Evolutionary conservation across 208 protist species (phyloP).

Genomic region (Leishmania gerbilli): DNA sequence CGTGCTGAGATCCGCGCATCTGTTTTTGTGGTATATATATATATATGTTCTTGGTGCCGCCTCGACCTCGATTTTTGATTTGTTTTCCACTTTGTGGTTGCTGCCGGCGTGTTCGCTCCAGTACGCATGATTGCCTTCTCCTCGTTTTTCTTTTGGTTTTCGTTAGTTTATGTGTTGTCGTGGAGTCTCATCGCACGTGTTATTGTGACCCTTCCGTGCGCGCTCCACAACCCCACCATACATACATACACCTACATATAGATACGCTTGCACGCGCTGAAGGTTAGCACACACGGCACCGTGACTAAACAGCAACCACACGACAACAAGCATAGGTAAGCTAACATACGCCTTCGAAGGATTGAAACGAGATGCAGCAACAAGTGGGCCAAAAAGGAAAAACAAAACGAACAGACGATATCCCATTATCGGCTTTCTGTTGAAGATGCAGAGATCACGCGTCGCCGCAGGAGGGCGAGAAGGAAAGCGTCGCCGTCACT

Average conservation of each 20-base stretch:
- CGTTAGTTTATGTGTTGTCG: neutral
- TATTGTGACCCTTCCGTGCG: neutral
- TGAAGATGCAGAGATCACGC: neutral
- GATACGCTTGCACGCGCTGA: neutral
- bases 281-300: neutral
- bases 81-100: neutral
- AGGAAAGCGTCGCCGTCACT: neutral
- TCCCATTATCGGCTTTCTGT: neutral
- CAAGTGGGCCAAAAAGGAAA: neutral
- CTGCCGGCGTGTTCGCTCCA: neutral
- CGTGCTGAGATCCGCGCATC: neutral
- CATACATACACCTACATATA: constrained; percentile 7
- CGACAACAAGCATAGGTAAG: neutral
- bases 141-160: neutral
- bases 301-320: neutral
- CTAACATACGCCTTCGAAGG: neutral
- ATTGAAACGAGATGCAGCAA: neutral
- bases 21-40: neutral
- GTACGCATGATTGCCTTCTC: neutral
- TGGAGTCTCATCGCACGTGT: neutral
- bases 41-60: neutral
- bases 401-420: neutral
- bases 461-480: neutral
- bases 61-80: neutral
- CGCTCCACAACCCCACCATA: neutral